phyloP scores from a whole-genome alignment of 768 basidiomycete species.

The Gautieria morchelliformis region DNA sequence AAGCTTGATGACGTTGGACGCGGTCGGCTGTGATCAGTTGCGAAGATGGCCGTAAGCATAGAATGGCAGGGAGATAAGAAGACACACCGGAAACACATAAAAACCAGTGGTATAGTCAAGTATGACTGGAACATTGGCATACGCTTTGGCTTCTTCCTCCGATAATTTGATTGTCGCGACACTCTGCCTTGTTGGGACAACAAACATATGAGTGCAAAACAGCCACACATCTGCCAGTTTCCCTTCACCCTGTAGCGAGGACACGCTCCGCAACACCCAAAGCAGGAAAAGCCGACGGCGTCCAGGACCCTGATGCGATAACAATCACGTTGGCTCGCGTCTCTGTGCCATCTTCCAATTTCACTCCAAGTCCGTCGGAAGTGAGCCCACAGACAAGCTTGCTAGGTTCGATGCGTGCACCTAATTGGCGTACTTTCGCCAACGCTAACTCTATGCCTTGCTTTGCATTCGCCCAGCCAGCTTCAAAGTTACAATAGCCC shows the following conservation, averaged over 20 bases:
- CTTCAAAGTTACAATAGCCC: slow-evolving; percentile 67
- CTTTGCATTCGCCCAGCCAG: slow-evolving; percentile 79
- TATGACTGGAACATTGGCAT: slow-evolving; percentile 56
- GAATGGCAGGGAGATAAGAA: not conserved
- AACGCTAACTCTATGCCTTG: slow-evolving; percentile 53
- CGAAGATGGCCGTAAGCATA: too few relatives aligned
- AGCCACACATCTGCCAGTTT: not conserved
- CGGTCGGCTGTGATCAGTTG: slow-evolving; percentile 45
- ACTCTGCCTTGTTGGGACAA: slow-evolving; percentile 48
- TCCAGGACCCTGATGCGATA: slow-evolving; percentile 78
- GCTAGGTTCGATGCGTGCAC: slow-evolving; percentile 50
- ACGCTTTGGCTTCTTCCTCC: slow-evolving; percentile 52
- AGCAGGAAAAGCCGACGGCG: slow-evolving; percentile 64
- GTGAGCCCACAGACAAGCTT: slow-evolving; percentile 44
- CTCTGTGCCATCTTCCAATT: slow-evolving; percentile 45
- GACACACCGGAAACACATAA: slow-evolving; percentile 73
- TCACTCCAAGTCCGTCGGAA: slow-evolving; percentile 41
- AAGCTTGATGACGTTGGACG: slow-evolving; percentile 58
- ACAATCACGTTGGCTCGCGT: slow-evolving; percentile 55
- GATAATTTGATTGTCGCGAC: slow-evolving; percentile 72
- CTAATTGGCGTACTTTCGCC: slow-evolving; percentile 43
- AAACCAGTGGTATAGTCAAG: slow-evolving; percentile 66
- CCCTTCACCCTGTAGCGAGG: slow-evolving; percentile 70
- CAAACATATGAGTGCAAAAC: not conserved
- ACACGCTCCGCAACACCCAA: slow-evolving; percentile 40